A percentile compares a stretch with the other conserved stretches of the same genome.
These are phyloP conservation scores for Exobasidium rhododendri DNA, from an alignment of 1,284 basidiomycete species.

Conservation along the genomic window DNA sequence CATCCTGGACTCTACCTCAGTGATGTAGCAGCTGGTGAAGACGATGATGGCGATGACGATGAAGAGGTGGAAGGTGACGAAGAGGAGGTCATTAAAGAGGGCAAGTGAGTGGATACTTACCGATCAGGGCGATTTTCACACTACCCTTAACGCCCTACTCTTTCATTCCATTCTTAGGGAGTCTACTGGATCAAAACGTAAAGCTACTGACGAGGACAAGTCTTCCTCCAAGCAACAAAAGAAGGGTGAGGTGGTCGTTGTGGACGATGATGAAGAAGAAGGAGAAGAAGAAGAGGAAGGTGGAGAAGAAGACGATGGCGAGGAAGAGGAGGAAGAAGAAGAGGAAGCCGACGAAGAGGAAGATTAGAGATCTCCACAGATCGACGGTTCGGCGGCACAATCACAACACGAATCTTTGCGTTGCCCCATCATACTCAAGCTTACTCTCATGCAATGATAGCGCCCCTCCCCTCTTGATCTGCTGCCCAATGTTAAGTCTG, in stretches of 20 bases:
- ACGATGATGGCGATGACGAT: background rate
- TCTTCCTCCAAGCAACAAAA: background rate
- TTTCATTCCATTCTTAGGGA: background rate
- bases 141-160: background rate
- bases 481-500: too few relatives aligned
- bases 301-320: background rate
- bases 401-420: too few relatives aligned
- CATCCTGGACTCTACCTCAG: too few relatives aligned
- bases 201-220: background rate
- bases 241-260: background rate
- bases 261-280: slow-evolving; percentile 2
- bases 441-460: too few relatives aligned
- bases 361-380: too few relatives aligned
- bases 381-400: too few relatives aligned
- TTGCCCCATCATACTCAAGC: too few relatives aligned
- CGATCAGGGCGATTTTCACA: background rate
- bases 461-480: too few relatives aligned
- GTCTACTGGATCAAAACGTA: slow-evolving; percentile 6
- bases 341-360: too few relatives aligned
- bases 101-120: background rate
- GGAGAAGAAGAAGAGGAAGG: slow-evolving; percentile 2
- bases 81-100: background rate
- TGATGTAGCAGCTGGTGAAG: too few relatives aligned
- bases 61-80: background rate
- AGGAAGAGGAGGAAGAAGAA: background rate